Evolutionary conservation across 768 basidiomycete species (phyloP).

Genomic region (Candolleomyces eurysporus): DNA sequence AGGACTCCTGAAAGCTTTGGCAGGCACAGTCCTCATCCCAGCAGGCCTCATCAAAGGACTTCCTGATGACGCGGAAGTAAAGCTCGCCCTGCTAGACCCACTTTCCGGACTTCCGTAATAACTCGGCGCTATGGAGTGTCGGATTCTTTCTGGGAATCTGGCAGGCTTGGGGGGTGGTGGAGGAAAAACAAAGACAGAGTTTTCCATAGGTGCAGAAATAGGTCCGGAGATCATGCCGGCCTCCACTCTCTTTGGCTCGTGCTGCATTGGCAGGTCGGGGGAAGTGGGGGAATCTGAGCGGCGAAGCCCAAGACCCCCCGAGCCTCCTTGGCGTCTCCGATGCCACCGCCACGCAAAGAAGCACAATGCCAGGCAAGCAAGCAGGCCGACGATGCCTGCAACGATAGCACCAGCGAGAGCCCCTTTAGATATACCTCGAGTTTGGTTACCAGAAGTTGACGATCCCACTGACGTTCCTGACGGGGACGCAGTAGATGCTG

Average conservation of each 20-base stretch:
- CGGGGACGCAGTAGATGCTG: background rate
- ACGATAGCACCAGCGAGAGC: constrained; percentile 21
- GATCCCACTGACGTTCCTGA: background rate
- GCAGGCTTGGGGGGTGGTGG: constrained; percentile 8
- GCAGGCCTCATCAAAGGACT: constrained; percentile 22
- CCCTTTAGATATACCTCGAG: constrained; percentile 15
- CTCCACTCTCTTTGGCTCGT: constrained; percentile 26
- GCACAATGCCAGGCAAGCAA: constrained; percentile 7
- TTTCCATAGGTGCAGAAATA: constrained; percentile 10
- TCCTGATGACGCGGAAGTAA: constrained; percentile 18
- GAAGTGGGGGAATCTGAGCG: constrained; percentile 20
- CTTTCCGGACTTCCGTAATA: constrained; percentile 32
- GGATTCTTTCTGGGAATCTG: constrained; percentile 2
- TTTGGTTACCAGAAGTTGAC: background rate
- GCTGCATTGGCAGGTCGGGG: constrained; percentile 33
- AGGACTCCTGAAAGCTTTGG: background rate
- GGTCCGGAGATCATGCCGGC: constrained; percentile 16
- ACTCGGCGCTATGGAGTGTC: constrained; percentile 39
- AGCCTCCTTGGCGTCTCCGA: constrained; percentile 10
- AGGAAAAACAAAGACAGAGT: constrained; percentile 24
- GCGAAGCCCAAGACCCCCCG: too few species aligned
- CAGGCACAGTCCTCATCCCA: constrained; percentile 14
- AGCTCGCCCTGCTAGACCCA: constrained; percentile 19
- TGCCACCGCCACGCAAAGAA: constrained; percentile 18
- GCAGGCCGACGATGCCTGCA: constrained; percentile 24